A percentile compares a stretch with the other conserved stretches of the same genome.
Conservation (phyloP, 2,329 filamentous ascomycete species). For the Emergomyces africanus region DNA sequence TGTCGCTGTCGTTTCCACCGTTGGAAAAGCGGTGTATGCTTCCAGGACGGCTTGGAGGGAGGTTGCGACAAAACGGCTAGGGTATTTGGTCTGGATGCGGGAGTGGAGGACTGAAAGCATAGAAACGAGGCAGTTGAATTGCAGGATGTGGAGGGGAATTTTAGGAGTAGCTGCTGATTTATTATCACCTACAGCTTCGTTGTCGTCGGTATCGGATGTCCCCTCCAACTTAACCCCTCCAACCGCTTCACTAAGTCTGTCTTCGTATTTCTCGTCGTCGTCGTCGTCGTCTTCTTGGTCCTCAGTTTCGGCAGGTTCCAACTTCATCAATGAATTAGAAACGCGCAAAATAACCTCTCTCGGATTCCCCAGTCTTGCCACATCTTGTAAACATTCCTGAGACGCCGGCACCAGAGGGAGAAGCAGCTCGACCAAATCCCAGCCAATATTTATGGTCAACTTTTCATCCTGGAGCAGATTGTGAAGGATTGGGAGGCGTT, state of each 20-base stretch:
- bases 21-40: conserved; percentile 44
- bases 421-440: conserved; percentile 51
- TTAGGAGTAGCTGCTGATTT: neutral
- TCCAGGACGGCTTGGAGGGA: conserved; percentile 49
- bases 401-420: conserved; percentile 47
- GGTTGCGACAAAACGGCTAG: conserved; percentile 51
- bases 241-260: conserved; percentile 2
- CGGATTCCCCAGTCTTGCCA: conserved; percentile 50
- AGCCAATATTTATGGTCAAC: conserved; percentile 51
- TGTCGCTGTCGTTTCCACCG: conserved; percentile 44
- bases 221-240: conserved; percentile 12
- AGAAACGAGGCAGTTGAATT: conserved; percentile 31
- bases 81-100: conserved; percentile 50
- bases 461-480: conserved; percentile 47
- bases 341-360: conserved; percentile 52
- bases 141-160: conserved; percentile 18
- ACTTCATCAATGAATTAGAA: conserved; percentile 45
- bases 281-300: conserved; percentile 14
- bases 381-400: conserved; percentile 46
- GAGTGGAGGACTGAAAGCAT: conserved; percentile 48
- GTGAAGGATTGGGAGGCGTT: conserved; percentile 46
- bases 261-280: conserved; percentile 18
- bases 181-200: conserved; percentile 7
- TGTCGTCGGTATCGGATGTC: conserved; percentile 6
- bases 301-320: conserved; percentile 36